Conservation (phyloP, 495 filamentous ascomycete species). For the Talaromyces stipitatus region DNA sequence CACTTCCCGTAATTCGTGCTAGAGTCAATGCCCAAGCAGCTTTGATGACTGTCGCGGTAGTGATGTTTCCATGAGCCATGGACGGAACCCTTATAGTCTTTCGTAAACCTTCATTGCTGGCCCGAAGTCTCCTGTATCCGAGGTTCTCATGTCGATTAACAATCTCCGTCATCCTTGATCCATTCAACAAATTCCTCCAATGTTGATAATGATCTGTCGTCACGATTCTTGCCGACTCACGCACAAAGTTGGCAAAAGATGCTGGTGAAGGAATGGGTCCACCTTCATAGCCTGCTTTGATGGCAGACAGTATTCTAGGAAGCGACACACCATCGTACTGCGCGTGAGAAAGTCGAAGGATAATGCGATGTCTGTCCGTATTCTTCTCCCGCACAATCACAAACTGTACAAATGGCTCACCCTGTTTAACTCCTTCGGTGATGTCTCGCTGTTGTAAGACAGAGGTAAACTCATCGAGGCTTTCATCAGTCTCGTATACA, state of each 20-base stretch:
- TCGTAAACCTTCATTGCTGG: slow-evolving; percentile 28
- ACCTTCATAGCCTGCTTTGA: slow-evolving; percentile 46
- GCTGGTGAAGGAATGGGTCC: slow-evolving; percentile 30
- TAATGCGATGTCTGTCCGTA: slow-evolving; percentile 46
- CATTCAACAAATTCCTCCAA: slow-evolving; percentile 34
- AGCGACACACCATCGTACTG: slow-evolving; percentile 71
- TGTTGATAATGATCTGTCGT: slow-evolving; percentile 49
- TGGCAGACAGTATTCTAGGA: slow-evolving; percentile 49
- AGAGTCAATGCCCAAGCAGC: slow-evolving; percentile 49
- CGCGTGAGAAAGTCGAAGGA: slow-evolving; percentile 62
- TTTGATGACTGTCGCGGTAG: slow-evolving; percentile 48
- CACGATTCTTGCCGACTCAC: slow-evolving; percentile 35
- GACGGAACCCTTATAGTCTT: slow-evolving; percentile 31
- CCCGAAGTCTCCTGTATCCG: slow-evolving; percentile 30
- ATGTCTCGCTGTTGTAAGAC: slow-evolving; percentile 41
- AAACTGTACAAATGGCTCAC: slow-evolving; percentile 57
- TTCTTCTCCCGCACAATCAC: slow-evolving; percentile 45
- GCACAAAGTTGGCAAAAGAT: slow-evolving; percentile 55
- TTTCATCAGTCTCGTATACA: slow-evolving; percentile 47
- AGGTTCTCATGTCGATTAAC: slow-evolving; percentile 25
- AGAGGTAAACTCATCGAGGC: slow-evolving; percentile 40
- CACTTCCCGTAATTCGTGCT: slow-evolving; percentile 39
- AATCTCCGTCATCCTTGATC: slow-evolving; percentile 39
- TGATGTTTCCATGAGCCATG: slow-evolving; percentile 40
- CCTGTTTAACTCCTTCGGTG: slow-evolving; percentile 46